phyloP scores from a whole-genome alignment of 352 stramenopile genomes.

The Phytophthora constricta region DNA sequence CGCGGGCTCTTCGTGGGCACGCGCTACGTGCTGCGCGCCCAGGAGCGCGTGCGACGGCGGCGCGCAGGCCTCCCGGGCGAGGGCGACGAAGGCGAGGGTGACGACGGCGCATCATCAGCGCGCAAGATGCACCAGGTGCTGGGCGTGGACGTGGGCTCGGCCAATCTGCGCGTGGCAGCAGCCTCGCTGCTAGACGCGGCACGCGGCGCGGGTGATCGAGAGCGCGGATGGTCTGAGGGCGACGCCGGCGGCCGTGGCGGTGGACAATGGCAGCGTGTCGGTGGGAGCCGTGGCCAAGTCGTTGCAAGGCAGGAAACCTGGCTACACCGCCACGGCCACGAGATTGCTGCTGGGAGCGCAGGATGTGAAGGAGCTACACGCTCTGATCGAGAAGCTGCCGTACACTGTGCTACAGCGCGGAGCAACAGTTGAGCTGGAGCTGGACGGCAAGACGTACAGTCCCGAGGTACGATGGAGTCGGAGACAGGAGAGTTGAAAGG shows the following conservation, averaged over 20 bases:
- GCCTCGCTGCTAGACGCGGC: slow-evolving; percentile 35
- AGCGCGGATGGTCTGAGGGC: slow-evolving; percentile 61
- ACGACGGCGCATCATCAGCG: slow-evolving; percentile 10
- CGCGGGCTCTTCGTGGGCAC: slow-evolving; percentile 61
- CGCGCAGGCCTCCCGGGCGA: slow-evolving; percentile 54
- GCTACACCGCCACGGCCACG: slow-evolving; percentile 62
- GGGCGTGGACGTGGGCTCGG: slow-evolving; percentile 62
- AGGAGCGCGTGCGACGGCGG: slow-evolving; percentile 59
- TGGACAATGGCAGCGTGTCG: slow-evolving; percentile 63
- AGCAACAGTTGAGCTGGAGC: slow-evolving; percentile 38
- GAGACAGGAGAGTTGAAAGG: background rate
- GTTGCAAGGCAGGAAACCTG: slow-evolving; percentile 59
- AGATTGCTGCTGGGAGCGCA: slow-evolving; percentile 48
- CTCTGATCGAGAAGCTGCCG: slow-evolving; percentile 48
- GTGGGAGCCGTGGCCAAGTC: slow-evolving; percentile 58
- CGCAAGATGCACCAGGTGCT: slow-evolving; percentile 50
- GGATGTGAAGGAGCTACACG: slow-evolving; percentile 30
- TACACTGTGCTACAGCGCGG: slow-evolving; percentile 41
- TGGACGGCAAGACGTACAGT: slow-evolving; percentile 67
- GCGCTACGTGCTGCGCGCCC: slow-evolving; percentile 60
- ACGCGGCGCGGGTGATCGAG: slow-evolving; percentile 54
- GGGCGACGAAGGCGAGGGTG: slow-evolving; percentile 36
- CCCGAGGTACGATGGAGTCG: slow-evolving; percentile 46
- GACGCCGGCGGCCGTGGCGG: slow-evolving; percentile 60
- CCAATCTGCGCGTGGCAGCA: slow-evolving; percentile 56